A percentile compares a stretch with the other conserved stretches of the same genome.
Evolutionary conservation across 768 basidiomycete genomes (phyloP).

Genomic region (Lactifluus volemus): DNA sequence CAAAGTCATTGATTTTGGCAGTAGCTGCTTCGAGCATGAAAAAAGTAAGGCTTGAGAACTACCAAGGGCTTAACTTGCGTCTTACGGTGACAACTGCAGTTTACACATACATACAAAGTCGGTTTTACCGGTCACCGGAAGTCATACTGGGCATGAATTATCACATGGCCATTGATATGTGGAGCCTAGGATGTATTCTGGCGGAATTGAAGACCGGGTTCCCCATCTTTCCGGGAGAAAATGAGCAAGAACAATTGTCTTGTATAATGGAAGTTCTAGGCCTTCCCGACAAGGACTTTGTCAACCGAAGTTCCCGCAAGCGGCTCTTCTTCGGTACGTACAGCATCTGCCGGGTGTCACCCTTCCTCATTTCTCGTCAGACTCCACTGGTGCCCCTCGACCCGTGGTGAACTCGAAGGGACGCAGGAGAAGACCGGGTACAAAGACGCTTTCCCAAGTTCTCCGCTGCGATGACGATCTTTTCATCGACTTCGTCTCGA

Average conservation of each 20-base stretch:
- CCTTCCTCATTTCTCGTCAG: conserved; percentile 32
- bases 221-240: conserved; percentile 98
- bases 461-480: conserved; percentile 89
- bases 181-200: conserved; percentile 97
- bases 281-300: conserved; percentile 87
- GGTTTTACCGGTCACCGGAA: conserved; percentile 99
- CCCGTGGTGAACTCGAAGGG: conserved; percentile 97
- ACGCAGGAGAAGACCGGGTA: conserved; percentile 81
- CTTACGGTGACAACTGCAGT: conserved; percentile 40
- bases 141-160: conserved; percentile 99
- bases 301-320: conserved; percentile 89
- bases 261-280: conserved; percentile 99
- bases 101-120: conserved; percentile 98
- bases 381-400: conserved; percentile 87
- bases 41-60: conserved; percentile 60
- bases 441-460: conserved; percentile 83
- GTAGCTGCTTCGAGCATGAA: conserved; percentile 96
- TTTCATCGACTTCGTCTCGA: conserved; percentile 94
- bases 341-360: not conserved
- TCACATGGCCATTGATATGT: conserved; percentile 99
- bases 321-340: conserved; percentile 90
- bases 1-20: conserved; percentile 98
- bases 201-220: conserved; percentile 97
- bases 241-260: conserved; percentile 95
- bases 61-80: not conserved